Evolutionary conservation across 2,329 filamentous ascomycete species (phyloP).

Genomic region (Talaromyces albobiverticillius): DNA sequence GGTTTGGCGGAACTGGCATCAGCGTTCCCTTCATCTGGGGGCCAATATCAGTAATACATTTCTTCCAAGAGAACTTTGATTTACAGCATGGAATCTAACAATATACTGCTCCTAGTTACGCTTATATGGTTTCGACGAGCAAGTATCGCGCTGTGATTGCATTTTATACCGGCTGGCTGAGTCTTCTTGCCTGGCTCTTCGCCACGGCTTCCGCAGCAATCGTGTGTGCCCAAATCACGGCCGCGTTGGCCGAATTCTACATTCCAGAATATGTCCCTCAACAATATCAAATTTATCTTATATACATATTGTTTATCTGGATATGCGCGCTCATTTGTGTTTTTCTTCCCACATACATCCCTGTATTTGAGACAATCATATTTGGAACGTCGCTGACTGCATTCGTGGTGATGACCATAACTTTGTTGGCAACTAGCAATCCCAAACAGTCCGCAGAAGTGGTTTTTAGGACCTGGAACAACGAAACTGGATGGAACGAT

Average conservation of each 20-base stretch:
- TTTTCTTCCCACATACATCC: background rate
- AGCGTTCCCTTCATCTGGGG: slow-evolving; percentile 20
- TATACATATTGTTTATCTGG: background rate
- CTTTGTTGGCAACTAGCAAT: background rate
- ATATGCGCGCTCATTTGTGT: background rate
- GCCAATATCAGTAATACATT: slow-evolving; percentile 26
- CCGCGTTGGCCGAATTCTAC: background rate
- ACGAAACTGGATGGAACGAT: background rate
- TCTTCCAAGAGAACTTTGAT: too few relatives aligned
- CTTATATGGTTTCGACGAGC: slow-evolving; percentile 18
- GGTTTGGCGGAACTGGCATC: slow-evolving; percentile 20
- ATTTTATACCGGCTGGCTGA: slow-evolving; percentile 20
- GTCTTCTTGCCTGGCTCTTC: slow-evolving; percentile 15
- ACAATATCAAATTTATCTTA: background rate
- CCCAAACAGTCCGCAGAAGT: background rate
- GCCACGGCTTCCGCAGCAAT: background rate
- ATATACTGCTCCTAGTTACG: too few relatives aligned
- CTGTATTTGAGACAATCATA: background rate
- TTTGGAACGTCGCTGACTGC: background rate
- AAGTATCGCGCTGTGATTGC: slow-evolving; percentile 12
- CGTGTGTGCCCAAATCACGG: background rate
- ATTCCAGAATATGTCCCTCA: background rate
- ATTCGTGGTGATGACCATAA: background rate
- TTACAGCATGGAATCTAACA: too few relatives aligned
- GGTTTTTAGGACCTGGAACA: background rate